These are phyloP conservation scores for Galeopsis tetrahit DNA, from an alignment of 257 asterid species.

Conservation along the genomic window DNA sequence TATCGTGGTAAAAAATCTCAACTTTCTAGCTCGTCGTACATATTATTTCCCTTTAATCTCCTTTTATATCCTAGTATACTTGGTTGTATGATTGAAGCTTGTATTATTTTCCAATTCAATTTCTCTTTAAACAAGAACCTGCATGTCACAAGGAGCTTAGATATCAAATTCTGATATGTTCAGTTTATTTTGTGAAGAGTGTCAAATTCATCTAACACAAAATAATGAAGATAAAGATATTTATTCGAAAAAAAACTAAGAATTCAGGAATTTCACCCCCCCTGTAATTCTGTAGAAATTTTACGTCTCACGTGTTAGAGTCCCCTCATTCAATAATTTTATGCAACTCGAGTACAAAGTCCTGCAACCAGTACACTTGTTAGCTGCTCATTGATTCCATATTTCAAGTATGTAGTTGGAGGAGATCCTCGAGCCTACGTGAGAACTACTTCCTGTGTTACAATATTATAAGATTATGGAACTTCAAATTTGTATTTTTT, in stretches of 20 bases:
- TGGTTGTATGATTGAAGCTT: slow-evolving; percentile 1
- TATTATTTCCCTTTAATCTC: no score
- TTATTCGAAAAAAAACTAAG: neutral
- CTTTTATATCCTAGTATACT: no score
- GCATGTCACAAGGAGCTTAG: slow-evolving; percentile 6
- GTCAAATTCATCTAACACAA: slow-evolving; percentile 13
- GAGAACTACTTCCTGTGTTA: neutral
- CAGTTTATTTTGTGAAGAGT: slow-evolving; percentile 4
- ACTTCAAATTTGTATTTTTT: neutral
- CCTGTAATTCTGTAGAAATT: neutral
- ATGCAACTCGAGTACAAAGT: neutral
- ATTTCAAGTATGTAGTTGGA: slow-evolving; percentile 14
- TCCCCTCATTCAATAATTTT: neutral
- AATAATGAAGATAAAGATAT: neutral
- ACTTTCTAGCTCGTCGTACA: slow-evolving; percentile 28
- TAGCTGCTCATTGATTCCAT: slow-evolving; percentile 11
- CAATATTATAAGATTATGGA: neutral
- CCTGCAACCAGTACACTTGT: slow-evolving; percentile 1
- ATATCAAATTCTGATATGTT: slow-evolving; percentile 2
- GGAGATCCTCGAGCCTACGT: slow-evolving; percentile 13
- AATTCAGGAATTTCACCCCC: neutral
- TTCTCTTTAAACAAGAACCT: slow-evolving; percentile 14
- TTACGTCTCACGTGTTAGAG: neutral
- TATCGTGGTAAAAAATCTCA: slow-evolving; percentile 56
- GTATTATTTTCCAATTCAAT: neutral